Conservation (phyloP, 352 stramenopile species). For the Globisporangium lucens region DNA sequence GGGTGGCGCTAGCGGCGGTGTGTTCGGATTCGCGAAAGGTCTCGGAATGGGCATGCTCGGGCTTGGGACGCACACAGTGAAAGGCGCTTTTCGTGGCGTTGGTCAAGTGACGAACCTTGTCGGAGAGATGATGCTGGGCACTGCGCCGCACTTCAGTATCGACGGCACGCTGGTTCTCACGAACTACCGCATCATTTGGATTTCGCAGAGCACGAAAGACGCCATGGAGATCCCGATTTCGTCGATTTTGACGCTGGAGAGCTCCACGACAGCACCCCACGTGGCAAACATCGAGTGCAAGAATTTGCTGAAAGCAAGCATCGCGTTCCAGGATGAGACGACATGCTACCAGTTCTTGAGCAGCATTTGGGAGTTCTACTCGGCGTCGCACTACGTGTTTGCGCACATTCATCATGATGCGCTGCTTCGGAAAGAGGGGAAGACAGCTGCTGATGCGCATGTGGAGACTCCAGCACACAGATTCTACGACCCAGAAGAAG, state of each 20-base stretch:
- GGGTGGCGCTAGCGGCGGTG: conserved; percentile 73
- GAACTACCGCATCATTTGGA: conserved; percentile 87
- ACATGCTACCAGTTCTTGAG: conserved; percentile 76
- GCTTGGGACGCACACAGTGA: conserved; percentile 81
- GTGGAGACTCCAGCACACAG: conserved; percentile 38
- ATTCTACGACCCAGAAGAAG: conserved; percentile 75
- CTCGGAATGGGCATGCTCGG: conserved; percentile 85
- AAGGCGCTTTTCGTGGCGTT: conserved; percentile 81
- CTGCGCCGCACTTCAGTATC: conserved; percentile 85
- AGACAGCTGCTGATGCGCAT: conserved; percentile 19
- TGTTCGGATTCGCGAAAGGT: conserved; percentile 87
- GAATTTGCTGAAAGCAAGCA: conserved; percentile 66
- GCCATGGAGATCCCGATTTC: conserved; percentile 80
- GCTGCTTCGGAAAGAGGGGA: conserved; percentile 44
- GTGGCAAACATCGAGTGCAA: conserved; percentile 87
- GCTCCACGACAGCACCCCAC: conserved; percentile 76
- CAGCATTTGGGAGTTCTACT: conserved; percentile 73
- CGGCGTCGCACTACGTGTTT: conserved; percentile 65
- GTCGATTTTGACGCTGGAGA: conserved; percentile 76
- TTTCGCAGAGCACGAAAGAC: conserved; percentile 72
- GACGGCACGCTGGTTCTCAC: conserved; percentile 78
- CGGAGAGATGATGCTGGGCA: conserved; percentile 83
- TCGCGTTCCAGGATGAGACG: conserved; percentile 81
- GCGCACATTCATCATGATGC: conserved; percentile 74
- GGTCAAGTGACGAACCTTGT: conserved; percentile 86